Conservation (phyloP, 2,329 filamentous ascomycete species). For the Cercospora nicotianae region DNA sequence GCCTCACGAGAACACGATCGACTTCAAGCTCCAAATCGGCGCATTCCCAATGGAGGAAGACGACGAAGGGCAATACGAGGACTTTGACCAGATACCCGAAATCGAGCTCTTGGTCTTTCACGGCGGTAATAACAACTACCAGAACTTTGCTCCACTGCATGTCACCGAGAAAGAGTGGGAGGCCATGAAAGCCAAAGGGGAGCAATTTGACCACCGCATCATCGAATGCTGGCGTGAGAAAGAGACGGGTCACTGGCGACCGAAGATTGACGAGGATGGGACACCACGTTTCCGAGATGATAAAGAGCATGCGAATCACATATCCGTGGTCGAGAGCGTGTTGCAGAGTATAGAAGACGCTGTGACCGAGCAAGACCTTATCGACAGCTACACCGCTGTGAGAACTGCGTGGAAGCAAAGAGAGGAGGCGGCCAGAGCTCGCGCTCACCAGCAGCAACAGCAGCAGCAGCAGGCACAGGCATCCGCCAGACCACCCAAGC, state of each 20-base stretch:
- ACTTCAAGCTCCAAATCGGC: slow-evolving; percentile 75
- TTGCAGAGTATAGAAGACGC: slow-evolving; percentile 85
- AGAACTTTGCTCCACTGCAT: slow-evolving; percentile 56
- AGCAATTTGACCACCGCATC: slow-evolving; percentile 81
- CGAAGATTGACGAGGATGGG: slow-evolving; percentile 53
- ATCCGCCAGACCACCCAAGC: background rate
- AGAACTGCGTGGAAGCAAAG: slow-evolving; percentile 76
- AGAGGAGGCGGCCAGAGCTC: slow-evolving; percentile 22
- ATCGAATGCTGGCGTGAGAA: slow-evolving; percentile 86
- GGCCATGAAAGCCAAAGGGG: slow-evolving; percentile 67
- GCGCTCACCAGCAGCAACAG: slow-evolving; percentile 23
- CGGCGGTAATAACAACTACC: slow-evolving; percentile 66
- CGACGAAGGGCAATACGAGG: slow-evolving; percentile 62
- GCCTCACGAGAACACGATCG: slow-evolving; percentile 89
- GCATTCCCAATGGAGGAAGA: slow-evolving; percentile 73
- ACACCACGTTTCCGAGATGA: slow-evolving; percentile 84
- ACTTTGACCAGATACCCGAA: slow-evolving; percentile 78
- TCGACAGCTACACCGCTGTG: slow-evolving; percentile 68
- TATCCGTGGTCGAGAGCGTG: slow-evolving; percentile 78
- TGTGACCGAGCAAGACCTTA: slow-evolving; percentile 79
- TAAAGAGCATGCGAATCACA: slow-evolving; percentile 88
- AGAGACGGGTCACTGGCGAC: slow-evolving; percentile 70
- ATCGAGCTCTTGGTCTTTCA: slow-evolving; percentile 71
- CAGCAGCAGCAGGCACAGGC: slow-evolving; percentile 19
- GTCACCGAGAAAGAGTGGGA: slow-evolving; percentile 82